Conservation (phyloP, 2,329 filamentous ascomycete species). For the Phialophora tarda region DNA sequence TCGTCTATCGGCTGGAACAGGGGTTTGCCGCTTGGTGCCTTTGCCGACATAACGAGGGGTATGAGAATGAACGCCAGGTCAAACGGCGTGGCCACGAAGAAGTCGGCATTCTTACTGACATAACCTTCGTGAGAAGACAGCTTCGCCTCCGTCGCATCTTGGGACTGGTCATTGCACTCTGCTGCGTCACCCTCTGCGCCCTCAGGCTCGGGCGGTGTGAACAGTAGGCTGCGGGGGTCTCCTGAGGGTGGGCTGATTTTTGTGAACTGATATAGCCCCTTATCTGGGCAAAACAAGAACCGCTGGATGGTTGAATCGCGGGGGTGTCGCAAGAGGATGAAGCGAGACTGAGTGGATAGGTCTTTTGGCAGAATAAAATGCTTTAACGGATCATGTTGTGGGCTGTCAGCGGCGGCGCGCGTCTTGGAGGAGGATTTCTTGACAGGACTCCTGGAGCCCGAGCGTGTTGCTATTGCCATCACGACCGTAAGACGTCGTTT, state of each 20-base stretch:
- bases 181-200: background rate
- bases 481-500: background rate
- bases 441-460: conserved; percentile 34
- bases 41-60: conserved; percentile 66
- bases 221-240: conserved; percentile 61
- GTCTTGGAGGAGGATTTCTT: conserved; percentile 27
- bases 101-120: conserved; percentile 69
- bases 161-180: conserved; percentile 22
- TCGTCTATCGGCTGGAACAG: conserved; percentile 58
- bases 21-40: conserved; percentile 50
- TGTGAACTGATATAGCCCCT: conserved; percentile 67
- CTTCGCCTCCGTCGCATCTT: conserved; percentile 7
- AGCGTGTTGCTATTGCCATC: conserved; percentile 35
- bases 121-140: conserved; percentile 50
- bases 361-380: conserved; percentile 64
- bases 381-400: conserved; percentile 50
- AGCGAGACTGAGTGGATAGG: conserved; percentile 58
- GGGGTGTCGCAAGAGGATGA: conserved; percentile 63
- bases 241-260: conserved; percentile 58
- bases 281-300: conserved; percentile 65
- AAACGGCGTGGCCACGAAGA: conserved; percentile 83
- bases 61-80: conserved; percentile 85
- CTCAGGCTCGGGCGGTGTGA: conserved; percentile 43
- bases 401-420: conserved; percentile 5
- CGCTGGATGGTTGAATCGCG: conserved; percentile 54